A percentile compares a stretch with the other conserved stretches of the same genome.
Conservation (phyloP, 176 grass and related monocot genomes). For the Eragrostis curvula region DNA sequence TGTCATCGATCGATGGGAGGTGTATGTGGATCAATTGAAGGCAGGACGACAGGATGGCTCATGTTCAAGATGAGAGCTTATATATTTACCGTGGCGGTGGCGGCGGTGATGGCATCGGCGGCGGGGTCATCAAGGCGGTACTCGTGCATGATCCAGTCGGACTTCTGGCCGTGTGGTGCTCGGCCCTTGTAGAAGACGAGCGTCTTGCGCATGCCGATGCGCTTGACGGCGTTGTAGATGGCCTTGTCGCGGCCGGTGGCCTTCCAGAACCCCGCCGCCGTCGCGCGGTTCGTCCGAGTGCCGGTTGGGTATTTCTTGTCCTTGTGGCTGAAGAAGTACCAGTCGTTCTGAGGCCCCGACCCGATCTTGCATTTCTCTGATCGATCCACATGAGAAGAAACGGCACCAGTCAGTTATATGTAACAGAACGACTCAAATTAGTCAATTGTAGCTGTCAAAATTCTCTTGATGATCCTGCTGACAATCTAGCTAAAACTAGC, state of each 20-base stretch:
- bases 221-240: slow-evolving; percentile 80
- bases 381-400: neutral
- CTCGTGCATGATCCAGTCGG: slow-evolving; percentile 96
- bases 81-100: slow-evolving; percentile 23
- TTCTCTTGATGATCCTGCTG: neutral
- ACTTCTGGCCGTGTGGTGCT: slow-evolving; percentile 89
- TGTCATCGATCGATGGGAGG: too few relatives aligned
- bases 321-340: slow-evolving; percentile 99
- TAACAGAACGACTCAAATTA: too few relatives aligned
- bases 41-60: neutral
- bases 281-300: slow-evolving; percentile 89
- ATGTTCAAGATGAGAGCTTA: neutral
- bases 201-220: slow-evolving; percentile 98
- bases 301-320: slow-evolving; percentile 99
- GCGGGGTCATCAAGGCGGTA: slow-evolving; percentile 74
- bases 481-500: neutral
- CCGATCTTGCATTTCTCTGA: slow-evolving; percentile 97
- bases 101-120: slow-evolving; percentile 3
- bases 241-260: slow-evolving; percentile 97
- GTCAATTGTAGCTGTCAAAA: neutral
- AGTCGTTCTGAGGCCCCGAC: slow-evolving; percentile 91
- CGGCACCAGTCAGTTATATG: too few relatives aligned
- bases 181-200: slow-evolving; percentile 99
- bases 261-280: slow-evolving; percentile 92
- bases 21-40: neutral